Evolutionary conservation across 2,329 filamentous ascomycete genomes (phyloP).

Genomic region (Venturiaceae sp.): DNA sequence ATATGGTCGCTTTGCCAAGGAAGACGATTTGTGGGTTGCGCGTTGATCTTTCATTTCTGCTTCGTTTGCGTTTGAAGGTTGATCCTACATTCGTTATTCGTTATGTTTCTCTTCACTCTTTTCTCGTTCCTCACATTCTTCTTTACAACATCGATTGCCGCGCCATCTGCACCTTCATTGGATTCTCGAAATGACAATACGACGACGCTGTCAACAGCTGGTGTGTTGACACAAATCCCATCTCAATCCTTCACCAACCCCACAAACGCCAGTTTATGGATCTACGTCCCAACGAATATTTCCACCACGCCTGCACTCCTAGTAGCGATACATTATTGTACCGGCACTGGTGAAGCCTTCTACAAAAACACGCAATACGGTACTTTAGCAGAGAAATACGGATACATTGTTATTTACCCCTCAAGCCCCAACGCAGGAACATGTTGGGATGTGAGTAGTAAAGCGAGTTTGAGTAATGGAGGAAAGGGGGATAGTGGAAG

Average conservation of each 20-base stretch:
- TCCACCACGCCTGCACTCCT: conserved; percentile 18
- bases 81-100: too few species aligned
- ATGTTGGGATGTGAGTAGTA: conserved; percentile 48
- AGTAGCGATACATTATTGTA: conserved; percentile 38
- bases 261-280: conserved; percentile 2
- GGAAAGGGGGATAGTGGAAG: conserved; percentile 42
- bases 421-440: conserved; percentile 33
- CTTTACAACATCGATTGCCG: too few species aligned
- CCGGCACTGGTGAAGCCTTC: conserved; percentile 37
- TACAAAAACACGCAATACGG: conserved; percentile 41
- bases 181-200: too few species aligned
- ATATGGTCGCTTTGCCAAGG: too few species aligned
- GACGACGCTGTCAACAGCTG: too few species aligned
- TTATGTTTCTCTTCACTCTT: too few species aligned
- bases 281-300: conserved; percentile 12
- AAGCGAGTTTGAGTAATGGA: conserved; percentile 39
- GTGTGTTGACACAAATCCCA: too few species aligned
- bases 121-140: too few species aligned
- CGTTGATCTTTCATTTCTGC: too few species aligned
- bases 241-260: conserved; percentile 7
- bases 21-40: too few species aligned
- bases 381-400: conserved; percentile 38
- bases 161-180: too few species aligned
- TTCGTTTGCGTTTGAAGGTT: too few species aligned
- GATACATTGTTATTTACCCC: conserved; percentile 48